phyloP scores from a whole-genome alignment of 78 protist species.

The Polysphondylium violaceum region DNA sequence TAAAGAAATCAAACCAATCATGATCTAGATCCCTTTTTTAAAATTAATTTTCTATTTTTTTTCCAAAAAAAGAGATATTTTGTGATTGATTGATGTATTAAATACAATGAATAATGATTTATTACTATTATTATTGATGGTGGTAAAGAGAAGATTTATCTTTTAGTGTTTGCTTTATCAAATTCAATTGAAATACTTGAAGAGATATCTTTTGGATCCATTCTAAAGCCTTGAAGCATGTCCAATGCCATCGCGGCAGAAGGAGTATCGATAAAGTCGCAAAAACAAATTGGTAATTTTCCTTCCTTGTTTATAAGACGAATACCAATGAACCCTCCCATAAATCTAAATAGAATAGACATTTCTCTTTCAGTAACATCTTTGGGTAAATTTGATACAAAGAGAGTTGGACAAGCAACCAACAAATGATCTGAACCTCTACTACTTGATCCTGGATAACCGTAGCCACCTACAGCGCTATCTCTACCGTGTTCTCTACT shows the following conservation, averaged over 20 bases:
- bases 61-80: too few relatives aligned
- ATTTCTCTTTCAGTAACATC: slow-evolving; percentile 80
- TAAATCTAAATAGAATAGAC: slow-evolving; percentile 75
- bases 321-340: slow-evolving; percentile 54
- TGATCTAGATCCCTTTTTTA: too few relatives aligned
- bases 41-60: too few relatives aligned
- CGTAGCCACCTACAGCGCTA: slow-evolving; percentile 3
- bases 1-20: too few relatives aligned
- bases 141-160: too few relatives aligned
- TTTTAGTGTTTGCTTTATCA: slow-evolving; percentile 50
- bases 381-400: slow-evolving; percentile 74
- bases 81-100: too few relatives aligned
- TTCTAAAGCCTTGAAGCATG: slow-evolving; percentile 46
- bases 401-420: slow-evolving; percentile 50
- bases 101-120: too few relatives aligned
- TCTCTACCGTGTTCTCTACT: not conserved
- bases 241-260: slow-evolving; percentile 51
- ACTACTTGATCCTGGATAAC: not conserved
- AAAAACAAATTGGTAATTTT: slow-evolving; percentile 72
- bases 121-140: too few relatives aligned
- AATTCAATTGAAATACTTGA: slow-evolving; percentile 70
- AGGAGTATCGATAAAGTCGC: slow-evolving; percentile 39
- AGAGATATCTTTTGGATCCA: slow-evolving; percentile 65
- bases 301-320: slow-evolving; percentile 55
- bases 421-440: not conserved